These are phyloP conservation scores for Diplodia scrobiculata DNA, from an alignment of 2,329 filamentous ascomycete genomes.

Conservation along the genomic window DNA sequence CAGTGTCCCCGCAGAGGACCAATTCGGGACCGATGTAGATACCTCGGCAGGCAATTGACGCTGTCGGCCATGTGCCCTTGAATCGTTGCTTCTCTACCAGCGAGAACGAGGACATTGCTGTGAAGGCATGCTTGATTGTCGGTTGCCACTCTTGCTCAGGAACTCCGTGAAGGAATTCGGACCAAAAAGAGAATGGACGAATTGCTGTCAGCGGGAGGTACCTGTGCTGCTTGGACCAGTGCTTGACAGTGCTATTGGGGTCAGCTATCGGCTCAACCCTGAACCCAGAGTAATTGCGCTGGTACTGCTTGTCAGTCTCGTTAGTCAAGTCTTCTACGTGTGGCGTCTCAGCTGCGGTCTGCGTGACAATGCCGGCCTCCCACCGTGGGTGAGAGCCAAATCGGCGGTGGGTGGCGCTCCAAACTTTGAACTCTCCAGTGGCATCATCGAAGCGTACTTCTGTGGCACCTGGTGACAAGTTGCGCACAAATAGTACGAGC, in stretches of 20 bases:
- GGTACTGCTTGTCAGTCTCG: slow-evolving; percentile 45
- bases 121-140: slow-evolving; percentile 59
- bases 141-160: slow-evolving; percentile 52
- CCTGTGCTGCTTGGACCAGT: slow-evolving; percentile 56
- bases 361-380: slow-evolving; percentile 60
- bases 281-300: slow-evolving; percentile 57
- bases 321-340: slow-evolving; percentile 52
- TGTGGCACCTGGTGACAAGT: slow-evolving; percentile 36
- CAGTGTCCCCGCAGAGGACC: slow-evolving; percentile 56
- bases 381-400: slow-evolving; percentile 52
- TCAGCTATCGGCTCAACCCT: slow-evolving; percentile 60
- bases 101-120: slow-evolving; percentile 56
- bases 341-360: slow-evolving; percentile 51
- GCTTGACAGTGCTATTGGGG: slow-evolving; percentile 55
- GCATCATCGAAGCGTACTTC: slow-evolving; percentile 38
- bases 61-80: slow-evolving; percentile 58
- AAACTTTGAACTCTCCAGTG: slow-evolving; percentile 33
- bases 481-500: slow-evolving; percentile 56
- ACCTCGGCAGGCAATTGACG: slow-evolving; percentile 55
- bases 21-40: slow-evolving; percentile 62
- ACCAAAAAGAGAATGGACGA: slow-evolving; percentile 59
- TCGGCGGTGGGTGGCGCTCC: slow-evolving; percentile 26
- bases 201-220: slow-evolving; percentile 59
- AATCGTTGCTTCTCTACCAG: slow-evolving; percentile 57
- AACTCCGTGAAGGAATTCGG: slow-evolving; percentile 51